phyloP scores from a whole-genome alignment of 257 asterid genomes.

The Lantana camara region DNA sequence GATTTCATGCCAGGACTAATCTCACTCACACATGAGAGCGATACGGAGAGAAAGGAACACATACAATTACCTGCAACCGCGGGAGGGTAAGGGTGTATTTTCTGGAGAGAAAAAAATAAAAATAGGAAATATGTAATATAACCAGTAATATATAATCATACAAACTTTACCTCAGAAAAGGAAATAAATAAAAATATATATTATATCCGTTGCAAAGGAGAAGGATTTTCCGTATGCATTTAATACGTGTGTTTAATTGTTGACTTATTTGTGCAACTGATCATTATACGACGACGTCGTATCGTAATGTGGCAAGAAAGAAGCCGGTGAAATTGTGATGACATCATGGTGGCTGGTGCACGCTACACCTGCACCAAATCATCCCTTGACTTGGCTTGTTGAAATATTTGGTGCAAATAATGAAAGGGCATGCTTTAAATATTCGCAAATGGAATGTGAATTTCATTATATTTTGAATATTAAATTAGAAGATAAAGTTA shows the following conservation, averaged over 20 bases:
- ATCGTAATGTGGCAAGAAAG: constrained; percentile 11
- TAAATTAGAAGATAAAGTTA: too few species aligned
- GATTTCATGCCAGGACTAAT: constrained; percentile 28
- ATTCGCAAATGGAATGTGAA: too few species aligned
- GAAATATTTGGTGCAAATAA: too few species aligned
- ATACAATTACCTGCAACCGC: constrained; percentile 42
- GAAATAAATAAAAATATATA: constrained; percentile 29
- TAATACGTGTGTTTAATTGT: constrained; percentile 14
- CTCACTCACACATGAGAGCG: constrained; percentile 21
- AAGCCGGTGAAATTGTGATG: constrained; percentile 24
- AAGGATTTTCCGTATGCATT: constrained; percentile 1
- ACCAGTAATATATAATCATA: background rate
- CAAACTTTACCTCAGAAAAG: background rate
- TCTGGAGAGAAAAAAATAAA: background rate
- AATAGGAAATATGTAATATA: too few species aligned
- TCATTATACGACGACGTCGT: background rate
- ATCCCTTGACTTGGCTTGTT: too few species aligned
- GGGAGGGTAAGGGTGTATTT: constrained; percentile 31
- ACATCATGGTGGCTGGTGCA: constrained; percentile 6
- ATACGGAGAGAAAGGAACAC: constrained; percentile 17
- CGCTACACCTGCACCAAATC: background rate
- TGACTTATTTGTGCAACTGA: background rate
- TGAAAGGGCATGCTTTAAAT: too few species aligned
- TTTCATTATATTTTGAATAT: too few species aligned
- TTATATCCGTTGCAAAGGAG: constrained; percentile 21